phyloP scores from a whole-genome alignment of 179 eudicot species.

The Silene coronaria region DNA sequence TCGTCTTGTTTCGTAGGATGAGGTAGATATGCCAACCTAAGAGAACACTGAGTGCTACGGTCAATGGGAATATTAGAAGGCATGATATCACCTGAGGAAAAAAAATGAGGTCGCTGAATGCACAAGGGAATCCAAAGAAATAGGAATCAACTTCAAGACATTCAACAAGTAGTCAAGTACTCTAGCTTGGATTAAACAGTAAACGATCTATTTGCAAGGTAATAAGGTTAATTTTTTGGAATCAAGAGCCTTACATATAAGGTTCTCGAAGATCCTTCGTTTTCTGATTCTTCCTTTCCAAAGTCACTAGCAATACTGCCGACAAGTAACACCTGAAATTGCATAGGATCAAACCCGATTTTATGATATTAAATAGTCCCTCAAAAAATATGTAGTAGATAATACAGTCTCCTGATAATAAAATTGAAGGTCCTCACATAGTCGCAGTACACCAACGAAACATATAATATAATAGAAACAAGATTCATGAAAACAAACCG shows the following conservation, averaged over 20 bases:
- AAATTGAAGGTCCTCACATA: not conserved
- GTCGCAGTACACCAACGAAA: not conserved
- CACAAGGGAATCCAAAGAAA: not conserved
- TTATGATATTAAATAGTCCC: not conserved
- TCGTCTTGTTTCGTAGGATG: slow-evolving; percentile 71
- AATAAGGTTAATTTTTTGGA: not conserved
- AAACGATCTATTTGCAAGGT: not conserved
- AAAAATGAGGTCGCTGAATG: slow-evolving; percentile 11
- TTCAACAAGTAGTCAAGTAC: slow-evolving; percentile 9
- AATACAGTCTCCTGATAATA: not conserved
- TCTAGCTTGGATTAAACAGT: not conserved
- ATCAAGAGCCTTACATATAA: slow-evolving; percentile 45
- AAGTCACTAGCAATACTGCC: slow-evolving; percentile 63
- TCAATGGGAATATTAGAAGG: slow-evolving; percentile 60
- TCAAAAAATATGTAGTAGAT: not conserved
- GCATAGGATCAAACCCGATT: slow-evolving; percentile 1
- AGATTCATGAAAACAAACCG: slow-evolving; percentile 45
- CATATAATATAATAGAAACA: not conserved
- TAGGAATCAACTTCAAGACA: not conserved
- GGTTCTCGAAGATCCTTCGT: slow-evolving; percentile 55
- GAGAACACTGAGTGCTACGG: slow-evolving; percentile 62
- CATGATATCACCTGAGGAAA: slow-evolving; percentile 62
- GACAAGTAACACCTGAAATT: slow-evolving; percentile 63
- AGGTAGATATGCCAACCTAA: slow-evolving; percentile 87
- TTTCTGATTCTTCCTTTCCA: slow-evolving; percentile 42